Evolutionary conservation across 1,284 basidiomycete genomes (phyloP).

Genomic region (Xerocomus minutiporus): DNA sequence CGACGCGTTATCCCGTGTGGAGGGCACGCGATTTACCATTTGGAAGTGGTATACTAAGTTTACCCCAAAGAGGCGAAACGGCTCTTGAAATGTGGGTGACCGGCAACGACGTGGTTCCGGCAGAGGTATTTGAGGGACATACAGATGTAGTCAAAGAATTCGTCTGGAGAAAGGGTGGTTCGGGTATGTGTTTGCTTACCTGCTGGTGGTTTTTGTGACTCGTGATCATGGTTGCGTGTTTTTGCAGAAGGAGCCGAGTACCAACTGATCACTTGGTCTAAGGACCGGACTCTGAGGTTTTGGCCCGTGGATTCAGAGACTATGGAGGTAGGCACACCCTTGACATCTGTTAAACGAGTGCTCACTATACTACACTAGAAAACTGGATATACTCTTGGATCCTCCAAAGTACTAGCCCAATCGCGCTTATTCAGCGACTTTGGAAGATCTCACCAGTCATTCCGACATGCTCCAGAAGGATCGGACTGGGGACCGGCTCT

Average conservation of each 20-base stretch:
- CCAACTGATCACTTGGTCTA: constrained; percentile 96
- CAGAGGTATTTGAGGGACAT: constrained; percentile 84
- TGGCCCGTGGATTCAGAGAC: constrained; percentile 81
- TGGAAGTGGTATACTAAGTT: constrained; percentile 81
- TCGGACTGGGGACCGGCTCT: constrained; percentile 37
- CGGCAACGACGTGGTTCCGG: constrained; percentile 46
- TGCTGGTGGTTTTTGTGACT: neutral
- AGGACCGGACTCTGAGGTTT: constrained; percentile 87
- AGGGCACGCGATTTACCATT: constrained; percentile 91
- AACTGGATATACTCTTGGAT: constrained; percentile 37
- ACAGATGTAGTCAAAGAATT: constrained; percentile 96
- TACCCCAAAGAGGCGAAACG: constrained; percentile 88
- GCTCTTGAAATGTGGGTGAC: constrained; percentile 81
- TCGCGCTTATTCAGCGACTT: constrained; percentile 23
- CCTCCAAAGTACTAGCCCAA: constrained; percentile 19
- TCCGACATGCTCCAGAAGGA: constrained; percentile 44
- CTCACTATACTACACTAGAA: constrained; percentile 32
- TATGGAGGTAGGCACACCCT: constrained; percentile 48
- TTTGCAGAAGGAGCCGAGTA: constrained; percentile 65
- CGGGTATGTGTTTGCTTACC: constrained; percentile 37
- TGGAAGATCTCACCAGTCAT: constrained; percentile 37
- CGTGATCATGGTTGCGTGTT: neutral
- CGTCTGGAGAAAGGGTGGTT: constrained; percentile 79
- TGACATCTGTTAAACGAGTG: neutral
- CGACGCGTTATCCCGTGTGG: constrained; percentile 90